phyloP scores from a whole-genome alignment of 805 yeast species.

The Tetrapisispora taiwanensis region DNA sequence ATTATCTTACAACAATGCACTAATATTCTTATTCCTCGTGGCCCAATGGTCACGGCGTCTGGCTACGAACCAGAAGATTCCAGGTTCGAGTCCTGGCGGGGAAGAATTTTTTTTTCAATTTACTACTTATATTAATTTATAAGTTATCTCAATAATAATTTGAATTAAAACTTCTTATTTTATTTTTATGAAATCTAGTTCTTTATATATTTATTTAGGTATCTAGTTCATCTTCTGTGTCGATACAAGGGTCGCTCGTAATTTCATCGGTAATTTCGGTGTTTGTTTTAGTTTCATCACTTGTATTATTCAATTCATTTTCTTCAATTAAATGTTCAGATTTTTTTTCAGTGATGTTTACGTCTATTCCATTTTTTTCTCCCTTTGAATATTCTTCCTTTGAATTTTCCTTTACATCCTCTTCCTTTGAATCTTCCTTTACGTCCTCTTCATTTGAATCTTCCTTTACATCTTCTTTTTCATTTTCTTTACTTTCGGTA shows the following conservation, averaged over 20 bases:
- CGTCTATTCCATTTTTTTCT: too few species aligned
- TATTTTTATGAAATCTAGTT: not conserved
- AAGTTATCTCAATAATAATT: too few species aligned
- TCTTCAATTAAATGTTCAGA: too few species aligned
- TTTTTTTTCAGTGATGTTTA: too few species aligned
- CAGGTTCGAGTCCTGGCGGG: slow-evolving; percentile 51
- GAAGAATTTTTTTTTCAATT: slow-evolving; percentile 20
- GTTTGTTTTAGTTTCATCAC: not conserved
- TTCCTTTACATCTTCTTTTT: not conserved
- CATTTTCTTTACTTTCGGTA: too few species aligned
- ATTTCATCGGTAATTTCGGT: not conserved
- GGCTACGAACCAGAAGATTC: slow-evolving; percentile 52
- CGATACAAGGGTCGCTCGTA: not conserved
- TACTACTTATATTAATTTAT: not conserved
- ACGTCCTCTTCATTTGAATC: not conserved
- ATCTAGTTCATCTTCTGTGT: slow-evolving; percentile 5
- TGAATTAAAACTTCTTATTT: too few species aligned
- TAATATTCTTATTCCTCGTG: slow-evolving; percentile 50
- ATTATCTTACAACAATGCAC: too few species aligned
- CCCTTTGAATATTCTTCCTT: too few species aligned
- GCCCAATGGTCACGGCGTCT: slow-evolving; percentile 72
- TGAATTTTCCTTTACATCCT: too few species aligned
- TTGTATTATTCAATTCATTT: too few species aligned
- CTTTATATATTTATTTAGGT: not conserved
- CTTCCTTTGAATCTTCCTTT: too few species aligned